Evolutionary conservation across 106 monocot genomes (phyloP), one percentile per base, ranked within the genome.

Genomic region (Apostasia ramifera): DNA sequence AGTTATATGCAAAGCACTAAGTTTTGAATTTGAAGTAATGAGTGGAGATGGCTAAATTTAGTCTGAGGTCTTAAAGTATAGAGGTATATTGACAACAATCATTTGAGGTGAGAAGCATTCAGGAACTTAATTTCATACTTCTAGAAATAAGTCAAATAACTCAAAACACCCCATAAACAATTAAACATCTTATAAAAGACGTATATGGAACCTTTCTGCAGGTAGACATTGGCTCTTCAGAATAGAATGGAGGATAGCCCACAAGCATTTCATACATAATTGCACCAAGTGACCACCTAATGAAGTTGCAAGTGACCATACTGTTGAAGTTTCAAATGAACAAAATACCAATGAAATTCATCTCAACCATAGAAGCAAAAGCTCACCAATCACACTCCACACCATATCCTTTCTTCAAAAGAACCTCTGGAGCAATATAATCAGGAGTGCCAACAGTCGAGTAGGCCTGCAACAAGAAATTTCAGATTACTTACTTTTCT

Each of bases 281-380:
- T 59, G 84, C 84, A 47, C 84, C 84, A 46, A 84, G 73, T 47
- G 84, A 84, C 84, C 84, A 84, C 84, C 84, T 84, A 66, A 50
- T 40, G 39, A 74, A 66, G 50, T 41, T 12, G 4, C n/a, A 26
- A 5, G 49, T 65, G 2, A 71, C 74, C 52, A 80, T 43, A 44
- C 74, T 58, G 44, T 41, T 58, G 6, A 11, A 6, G 43, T 1
- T 9, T 47, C 65, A 47, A n/a, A 44, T 6, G n/a, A 14, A 50
- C 50, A 50, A 8, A 65, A 37, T 47, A 45, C 14, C 14, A 37
- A 48, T 41, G 2, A 57, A 66, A 67, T 46, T 60, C 13, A 40
- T 8, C 37, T 64, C 12, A 69, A 47, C 1, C 14, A 39, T 47
- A 62, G 5, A n/a, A 55, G 15, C 56, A 13, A 55, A 39, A 69